Evolutionary conservation across 306 rosid genomes (phyloP), one percentile per base, ranked within the genome.

Genomic region (Sicyos baderoa): DNA sequence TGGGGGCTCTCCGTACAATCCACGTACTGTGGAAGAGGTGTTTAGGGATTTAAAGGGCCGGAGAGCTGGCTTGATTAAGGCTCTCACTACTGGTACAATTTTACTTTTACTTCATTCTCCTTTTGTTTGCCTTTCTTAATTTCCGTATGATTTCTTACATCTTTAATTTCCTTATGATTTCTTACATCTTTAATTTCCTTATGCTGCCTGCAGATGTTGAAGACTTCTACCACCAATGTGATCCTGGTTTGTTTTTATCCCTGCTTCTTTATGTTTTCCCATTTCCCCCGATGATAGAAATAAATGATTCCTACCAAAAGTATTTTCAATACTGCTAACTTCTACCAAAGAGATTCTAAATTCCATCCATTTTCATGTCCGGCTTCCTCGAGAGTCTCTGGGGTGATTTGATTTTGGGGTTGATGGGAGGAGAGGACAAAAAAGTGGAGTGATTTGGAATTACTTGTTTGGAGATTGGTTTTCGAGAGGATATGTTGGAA

Each of bases 1-100:
- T 29, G 35, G 55, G 0, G 78, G 44, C 21, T 73, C 74, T 62
- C 68, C 78, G 27, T 78, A 74, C 79, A 76, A 72, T 74, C 88
- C 85, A 54, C 88, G 81, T 48, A 78, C 85, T 0, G 85, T 84
- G 4, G 88, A 84, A 44, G 85, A 80, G 51, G 85, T 84, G 14
- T 84, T 84, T 35, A 66, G 74, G 87, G 79, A 72, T 72, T 58
- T 80, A 65, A 83, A 73, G 17, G 82, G 82, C 72, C 84, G 87
- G 50, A 73, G 87, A 53, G 74, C 70, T 61, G 87, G 81, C 0
- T 23, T 84, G 61, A 71, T 84, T 5, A 80, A 81, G 48, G 88
- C 88, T 72, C 88, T 84, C 56, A 81, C 88, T 63, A 72, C 78
- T 16, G 87, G 87, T 84, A 19, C 35, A 1, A 3, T 32, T 25